Evolutionary conservation across 176 grass and related monocot genomes (phyloP), one percentile per base, ranked within the genome.

Genomic region (Aegilops umbellulata): DNA sequence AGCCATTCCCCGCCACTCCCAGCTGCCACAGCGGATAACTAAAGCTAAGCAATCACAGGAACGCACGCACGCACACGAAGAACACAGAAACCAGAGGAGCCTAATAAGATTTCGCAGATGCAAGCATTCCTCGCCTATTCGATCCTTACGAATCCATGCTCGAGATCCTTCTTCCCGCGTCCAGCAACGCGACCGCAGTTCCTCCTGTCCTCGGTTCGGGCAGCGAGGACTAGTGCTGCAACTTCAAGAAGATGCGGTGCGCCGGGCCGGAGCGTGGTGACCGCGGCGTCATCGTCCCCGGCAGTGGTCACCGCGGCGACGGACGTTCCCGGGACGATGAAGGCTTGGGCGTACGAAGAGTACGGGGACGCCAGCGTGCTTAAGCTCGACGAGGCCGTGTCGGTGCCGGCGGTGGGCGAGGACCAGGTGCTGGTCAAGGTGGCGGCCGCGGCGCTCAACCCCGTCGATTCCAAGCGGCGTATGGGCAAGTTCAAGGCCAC

Each of bases 401-500:
- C 84, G 0, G 90, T 98, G 62, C 96, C 96, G 5, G 79, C 69
- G 7, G 58, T 98, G 17, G 79, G 39, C 64, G 93, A 92, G 5
- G 92, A 95, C 32, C 93, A 98, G 79, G 96, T 98, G 83, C 89
- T 95, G 20, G 92, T 98, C 34, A 90, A 44, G 88, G 95, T 98
- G 9, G 82, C 69, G 1, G 93, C 93, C 13, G 95, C 93, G 12
- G 91, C 94, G 57, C 86, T 99, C 71, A 99, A 99, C 79, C 94
- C 97, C 2, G 94, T 99, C 14, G 94, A 99, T 71, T 86, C 85
- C 74, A 96, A 99, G 85, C 89, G 97, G 23, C 89, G 94, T 4
- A 84, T 86, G 34, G 94, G 97, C 74, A 99, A 94, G 81, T 99
- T 99, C 83, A 89, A 94, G 86, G 88, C 97, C 82, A 94, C 94